Percentiles rank a stretch among this genome's conserved stretches.
phyloP scores from a whole-genome alignment of 2,329 filamentous ascomycete species.

The Aspergillus sp. region DNA sequence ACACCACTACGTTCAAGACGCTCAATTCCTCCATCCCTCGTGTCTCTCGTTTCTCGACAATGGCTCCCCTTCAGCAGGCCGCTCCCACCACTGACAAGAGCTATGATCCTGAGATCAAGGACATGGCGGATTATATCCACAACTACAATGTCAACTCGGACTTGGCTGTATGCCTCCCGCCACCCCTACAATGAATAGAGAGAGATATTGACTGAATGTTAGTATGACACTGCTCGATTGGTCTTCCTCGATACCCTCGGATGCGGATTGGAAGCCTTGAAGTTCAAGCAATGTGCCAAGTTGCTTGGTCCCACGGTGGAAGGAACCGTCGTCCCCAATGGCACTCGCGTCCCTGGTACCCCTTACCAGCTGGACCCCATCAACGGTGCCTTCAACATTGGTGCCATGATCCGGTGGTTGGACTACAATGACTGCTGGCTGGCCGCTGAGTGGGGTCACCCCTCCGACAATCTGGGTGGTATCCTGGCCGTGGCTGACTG shows the following conservation, averaged over 20 bases:
- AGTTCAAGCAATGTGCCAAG: constrained; percentile 94
- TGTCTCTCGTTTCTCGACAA: constrained; percentile 36
- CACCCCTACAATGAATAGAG: too few species aligned
- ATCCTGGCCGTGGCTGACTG: constrained; percentile 96
- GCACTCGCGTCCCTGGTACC: constrained; percentile 83
- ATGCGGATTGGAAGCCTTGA: constrained; percentile 89
- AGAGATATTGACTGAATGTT: too few species aligned
- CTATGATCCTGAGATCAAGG: constrained; percentile 88
- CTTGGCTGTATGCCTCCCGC: constrained; percentile 60
- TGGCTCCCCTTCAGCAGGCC: constrained; percentile 34
- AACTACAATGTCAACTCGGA: constrained; percentile 86
- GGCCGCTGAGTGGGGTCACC: constrained; percentile 97
- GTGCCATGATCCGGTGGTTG: constrained; percentile 96
- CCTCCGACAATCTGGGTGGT: constrained; percentile 94
- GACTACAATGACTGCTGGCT: constrained; percentile 99
- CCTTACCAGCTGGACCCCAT: constrained; percentile 91
- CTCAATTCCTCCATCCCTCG: constrained; percentile 15
- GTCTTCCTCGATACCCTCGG: constrained; percentile 96
- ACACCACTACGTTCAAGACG: constrained; percentile 7
- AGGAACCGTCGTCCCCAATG: constrained; percentile 86
- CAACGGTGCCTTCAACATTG: constrained; percentile 97
- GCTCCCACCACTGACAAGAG: constrained; percentile 41
- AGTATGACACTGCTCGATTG: constrained; percentile 88
- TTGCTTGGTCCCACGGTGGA: constrained; percentile 86
- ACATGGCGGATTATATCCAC: constrained; percentile 93